Base-by-base conservation (phyloP, 163 green algal species). In the Scenedesmus sp. region DNA sequence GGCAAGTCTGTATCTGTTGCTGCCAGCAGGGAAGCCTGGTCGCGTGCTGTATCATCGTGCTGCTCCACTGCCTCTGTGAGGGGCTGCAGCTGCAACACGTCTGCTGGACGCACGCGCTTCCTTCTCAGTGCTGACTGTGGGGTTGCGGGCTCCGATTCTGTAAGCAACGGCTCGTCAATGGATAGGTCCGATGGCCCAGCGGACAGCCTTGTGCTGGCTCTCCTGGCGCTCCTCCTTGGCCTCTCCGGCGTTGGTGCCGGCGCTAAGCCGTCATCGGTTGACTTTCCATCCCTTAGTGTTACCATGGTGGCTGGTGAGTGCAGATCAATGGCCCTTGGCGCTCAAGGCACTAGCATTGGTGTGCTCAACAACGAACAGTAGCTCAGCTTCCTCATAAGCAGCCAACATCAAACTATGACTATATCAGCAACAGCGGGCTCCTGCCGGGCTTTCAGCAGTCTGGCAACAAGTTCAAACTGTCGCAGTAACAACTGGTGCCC, bases 221-320 rank as follows among this genome's bases (percentile, higher is more conserved):
- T 33, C 37, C 65, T 76, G 65, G 65, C 37, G 30, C 65, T 40
- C 65, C 65, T 76, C 30, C 65, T 76, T 37, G 65, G 65, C 65
- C 65, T 76, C 65, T 40, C 68, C n/a, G 68, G 26, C 68, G 84
- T 44, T 80, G 65, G 24, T 53, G n/a, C 73, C 37, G 42, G 51
- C 15, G 5, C 83, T 43, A 22, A 15, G 13, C 44, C 59, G 35
- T 24, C 2, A 59, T 87, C 87, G 10, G 56, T 76, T 46, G 78
- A 51, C n/a, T 91, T 91, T 3, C 87, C 87, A 30, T 91, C 87
- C 22, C 87, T 40, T 33, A 91, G 44, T 1, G 87, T 59, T 5
- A 91, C 87, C 87, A 91, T 91, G 4, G 18, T 35, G 81, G 49
- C 3, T 35, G 33, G 37, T 53, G 18, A 44, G n/a, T 16, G 37